Evolutionary conservation across 495 filamentous ascomycete genomes (phyloP).

Genomic region (Podospora fimiseda): DNA sequence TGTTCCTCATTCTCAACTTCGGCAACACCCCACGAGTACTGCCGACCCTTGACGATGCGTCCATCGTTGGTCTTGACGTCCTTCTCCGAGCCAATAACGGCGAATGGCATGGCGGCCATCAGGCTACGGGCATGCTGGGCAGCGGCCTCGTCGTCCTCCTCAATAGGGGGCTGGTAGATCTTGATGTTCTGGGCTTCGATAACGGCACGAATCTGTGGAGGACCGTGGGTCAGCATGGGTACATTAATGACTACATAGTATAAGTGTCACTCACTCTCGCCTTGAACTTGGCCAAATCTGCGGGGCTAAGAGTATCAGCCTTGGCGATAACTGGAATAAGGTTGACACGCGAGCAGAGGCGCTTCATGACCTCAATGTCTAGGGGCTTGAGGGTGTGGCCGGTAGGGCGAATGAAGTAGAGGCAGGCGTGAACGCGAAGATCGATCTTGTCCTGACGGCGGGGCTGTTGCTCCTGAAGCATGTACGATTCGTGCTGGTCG

Average conservation of each 20-base stretch:
- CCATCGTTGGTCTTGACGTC: slow-evolving; percentile 94
- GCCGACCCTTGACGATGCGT: slow-evolving; percentile 95
- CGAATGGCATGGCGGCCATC: slow-evolving; percentile 96
- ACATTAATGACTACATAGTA: not conserved
- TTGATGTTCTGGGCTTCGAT: slow-evolving; percentile 98
- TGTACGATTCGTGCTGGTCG: slow-evolving; percentile 99
- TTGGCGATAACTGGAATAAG: slow-evolving; percentile 97
- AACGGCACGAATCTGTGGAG: slow-evolving; percentile 74
- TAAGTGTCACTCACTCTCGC: slow-evolving; percentile 57
- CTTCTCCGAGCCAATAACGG: slow-evolving; percentile 98
- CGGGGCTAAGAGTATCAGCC: slow-evolving; percentile 92
- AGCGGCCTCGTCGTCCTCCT: slow-evolving; percentile 96
- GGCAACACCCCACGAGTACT: slow-evolving; percentile 98
- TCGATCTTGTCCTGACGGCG: slow-evolving; percentile 97
- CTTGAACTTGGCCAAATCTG: slow-evolving; percentile 89
- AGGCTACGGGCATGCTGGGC: slow-evolving; percentile 88
- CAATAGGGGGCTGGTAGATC: slow-evolving; percentile 94
- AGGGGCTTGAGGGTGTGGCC: slow-evolving; percentile 97
- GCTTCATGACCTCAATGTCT: slow-evolving; percentile 99
- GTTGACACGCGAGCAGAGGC: slow-evolving; percentile 93
- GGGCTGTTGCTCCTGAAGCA: slow-evolving; percentile 99
- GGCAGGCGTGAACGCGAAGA: slow-evolving; percentile 93
- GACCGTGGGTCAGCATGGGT: slow-evolving; percentile 20
- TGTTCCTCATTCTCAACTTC: slow-evolving; percentile 99
- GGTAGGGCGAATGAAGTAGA: slow-evolving; percentile 98